phyloP scores from a whole-genome alignment of 441 rosid genomes.

The Pelargonium fulgidum region DNA sequence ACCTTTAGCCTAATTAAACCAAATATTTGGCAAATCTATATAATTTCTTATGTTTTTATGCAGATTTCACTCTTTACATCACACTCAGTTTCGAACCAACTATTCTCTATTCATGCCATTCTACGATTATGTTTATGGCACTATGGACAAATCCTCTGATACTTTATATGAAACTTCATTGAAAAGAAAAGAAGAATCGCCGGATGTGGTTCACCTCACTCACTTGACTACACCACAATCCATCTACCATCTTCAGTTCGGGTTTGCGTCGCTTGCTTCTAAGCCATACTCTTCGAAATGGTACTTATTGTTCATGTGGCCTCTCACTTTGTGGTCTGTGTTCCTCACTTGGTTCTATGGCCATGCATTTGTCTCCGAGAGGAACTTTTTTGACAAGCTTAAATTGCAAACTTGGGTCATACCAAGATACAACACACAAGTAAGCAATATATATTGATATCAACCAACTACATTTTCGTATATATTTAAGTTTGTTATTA shows the following conservation, averaged over 20 bases:
- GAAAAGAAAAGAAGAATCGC: slow-evolving; percentile 29
- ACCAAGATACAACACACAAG: slow-evolving; percentile 58
- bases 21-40: too few relatives aligned
- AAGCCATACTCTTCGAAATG: slow-evolving; percentile 29
- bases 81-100: slow-evolving; percentile 55
- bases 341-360: slow-evolving; percentile 33
- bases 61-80: slow-evolving; percentile 59
- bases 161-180: slow-evolving; percentile 28
- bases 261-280: slow-evolving; percentile 44
- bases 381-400: slow-evolving; percentile 38
- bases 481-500: too few relatives aligned
- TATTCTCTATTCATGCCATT: slow-evolving; percentile 60
- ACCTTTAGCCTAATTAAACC: too few relatives aligned
- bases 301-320: slow-evolving; percentile 45
- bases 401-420: slow-evolving; percentile 61
- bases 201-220: slow-evolving; percentile 48
- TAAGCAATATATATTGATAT: slow-evolving; percentile 7
- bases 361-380: slow-evolving; percentile 36
- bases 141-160: slow-evolving; percentile 18
- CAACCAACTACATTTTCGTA: too few relatives aligned
- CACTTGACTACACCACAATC: slow-evolving; percentile 44
- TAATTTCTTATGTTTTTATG: background rate
- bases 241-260: slow-evolving; percentile 38
- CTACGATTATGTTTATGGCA: slow-evolving; percentile 50
- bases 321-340: slow-evolving; percentile 30